Evolutionary conservation across 257 asterid species (phyloP).

Genomic region (Solanum ossicruentum): DNA sequence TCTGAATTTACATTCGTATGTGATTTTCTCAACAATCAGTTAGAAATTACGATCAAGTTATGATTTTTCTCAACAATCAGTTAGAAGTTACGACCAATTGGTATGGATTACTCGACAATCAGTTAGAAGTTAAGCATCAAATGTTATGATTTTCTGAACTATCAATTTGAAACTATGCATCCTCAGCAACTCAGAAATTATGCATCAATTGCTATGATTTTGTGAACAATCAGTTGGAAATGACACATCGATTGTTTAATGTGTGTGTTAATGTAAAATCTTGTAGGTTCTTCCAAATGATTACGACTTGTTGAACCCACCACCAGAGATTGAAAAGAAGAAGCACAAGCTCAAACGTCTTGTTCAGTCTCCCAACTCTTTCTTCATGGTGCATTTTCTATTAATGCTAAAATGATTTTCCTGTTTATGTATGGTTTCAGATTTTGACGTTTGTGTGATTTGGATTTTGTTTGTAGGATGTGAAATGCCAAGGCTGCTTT

Average conservation of each 20-base stretch:
- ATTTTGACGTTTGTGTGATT: neutral
- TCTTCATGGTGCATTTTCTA: conserved; percentile 24
- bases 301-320: conserved; percentile 50
- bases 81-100: neutral
- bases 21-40: neutral
- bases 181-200: neutral
- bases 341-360: conserved; percentile 76
- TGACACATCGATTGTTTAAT: neutral
- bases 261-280: neutral
- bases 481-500: conserved; percentile 59
- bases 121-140: neutral
- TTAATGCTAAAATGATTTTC: neutral
- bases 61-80: neutral
- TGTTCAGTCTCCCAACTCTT: conserved; percentile 41
- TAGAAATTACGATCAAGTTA: neutral
- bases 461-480: conserved; percentile 20
- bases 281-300: conserved; percentile 45
- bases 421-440: neutral
- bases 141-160: neutral
- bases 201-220: too few relatives aligned
- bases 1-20: too few relatives aligned
- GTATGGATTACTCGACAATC: neutral
- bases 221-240: too few relatives aligned
- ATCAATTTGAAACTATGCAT: neutral
- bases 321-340: conserved; percentile 61